Evolutionary conservation across 352 stramenopile genomes (phyloP).

Genomic region (Phytophthora cactorum): DNA sequence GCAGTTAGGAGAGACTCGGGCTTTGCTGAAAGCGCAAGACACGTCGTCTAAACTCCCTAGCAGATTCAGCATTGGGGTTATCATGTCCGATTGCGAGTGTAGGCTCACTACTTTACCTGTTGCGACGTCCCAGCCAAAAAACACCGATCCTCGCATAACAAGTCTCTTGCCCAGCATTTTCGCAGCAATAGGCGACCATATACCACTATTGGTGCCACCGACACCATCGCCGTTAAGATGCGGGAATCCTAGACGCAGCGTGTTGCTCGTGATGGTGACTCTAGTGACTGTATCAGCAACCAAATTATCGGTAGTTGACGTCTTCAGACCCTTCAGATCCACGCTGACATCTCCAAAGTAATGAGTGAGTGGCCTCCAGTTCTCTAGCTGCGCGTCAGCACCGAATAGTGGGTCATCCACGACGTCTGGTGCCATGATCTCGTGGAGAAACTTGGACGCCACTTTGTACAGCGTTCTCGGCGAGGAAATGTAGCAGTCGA

Average conservation of each 20-base stretch:
- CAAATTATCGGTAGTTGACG: background rate
- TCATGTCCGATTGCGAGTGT: background rate
- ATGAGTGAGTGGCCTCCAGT: background rate
- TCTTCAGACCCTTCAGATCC: constrained; percentile 1
- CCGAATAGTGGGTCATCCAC: background rate
- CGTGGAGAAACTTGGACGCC: constrained; percentile 1
- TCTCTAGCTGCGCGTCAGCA: constrained; percentile 1
- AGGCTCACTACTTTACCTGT: background rate
- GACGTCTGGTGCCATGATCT: too few species aligned
- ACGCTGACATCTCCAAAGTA: constrained; percentile 2
- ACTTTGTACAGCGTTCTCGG: background rate
- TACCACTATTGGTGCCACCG: constrained; percentile 1
- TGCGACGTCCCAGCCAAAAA: background rate
- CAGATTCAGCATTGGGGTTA: background rate
- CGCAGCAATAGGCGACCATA: constrained; percentile 3
- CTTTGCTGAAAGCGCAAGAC: background rate
- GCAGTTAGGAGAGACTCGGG: background rate
- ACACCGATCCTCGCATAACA: background rate
- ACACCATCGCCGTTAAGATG: constrained; percentile 9
- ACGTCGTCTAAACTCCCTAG: background rate
- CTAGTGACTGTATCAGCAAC: background rate
- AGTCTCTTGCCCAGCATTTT: background rate
- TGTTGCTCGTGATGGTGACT: constrained; percentile 5
- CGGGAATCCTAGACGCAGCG: constrained; percentile 3
- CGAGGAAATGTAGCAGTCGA: constrained; percentile 9